These are phyloP conservation scores for Chlamydomonas reinhardtii DNA, from an alignment of 163 green algal species.

Conservation along the genomic window DNA sequence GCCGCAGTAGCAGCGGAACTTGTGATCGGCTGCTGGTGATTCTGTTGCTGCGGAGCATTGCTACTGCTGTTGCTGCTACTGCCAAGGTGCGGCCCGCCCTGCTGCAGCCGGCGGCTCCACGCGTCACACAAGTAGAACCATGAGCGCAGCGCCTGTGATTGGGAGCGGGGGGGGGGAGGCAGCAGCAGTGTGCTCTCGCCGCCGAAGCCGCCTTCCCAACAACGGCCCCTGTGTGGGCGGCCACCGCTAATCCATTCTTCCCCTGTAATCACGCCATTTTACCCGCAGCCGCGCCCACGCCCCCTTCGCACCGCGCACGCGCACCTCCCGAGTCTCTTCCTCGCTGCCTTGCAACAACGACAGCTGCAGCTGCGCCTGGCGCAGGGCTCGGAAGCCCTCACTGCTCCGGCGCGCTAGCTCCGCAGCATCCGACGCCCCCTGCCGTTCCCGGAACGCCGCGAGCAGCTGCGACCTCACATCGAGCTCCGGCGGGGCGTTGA, in stretches of 20 bases:
- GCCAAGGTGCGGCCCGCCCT: neutral
- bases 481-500: neutral
- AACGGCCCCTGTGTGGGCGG: too few relatives aligned
- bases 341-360: neutral
- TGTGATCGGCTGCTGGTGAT: neutral
- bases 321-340: slow-evolving; percentile 37
- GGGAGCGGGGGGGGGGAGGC: too few relatives aligned
- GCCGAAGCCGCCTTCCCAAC: too few relatives aligned
- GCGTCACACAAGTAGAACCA: slow-evolving; percentile 35
- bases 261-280: too few relatives aligned
- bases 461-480: neutral
- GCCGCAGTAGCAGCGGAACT: too few relatives aligned
- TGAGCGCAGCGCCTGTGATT: neutral
- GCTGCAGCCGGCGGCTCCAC: neutral
- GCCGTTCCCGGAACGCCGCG: neutral
- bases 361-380: slow-evolving; percentile 31
- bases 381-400: slow-evolving; percentile 35
- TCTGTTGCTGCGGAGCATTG: neutral
- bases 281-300: too few relatives aligned
- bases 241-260: too few relatives aligned
- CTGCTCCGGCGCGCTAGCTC: neutral
- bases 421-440: too few relatives aligned
- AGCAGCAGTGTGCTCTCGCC: too few relatives aligned
- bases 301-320: neutral
- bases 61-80: neutral